These are phyloP conservation scores for Thraustochytrium sp. DNA, from an alignment of 352 stramenopile species.

Conservation along the genomic window DNA sequence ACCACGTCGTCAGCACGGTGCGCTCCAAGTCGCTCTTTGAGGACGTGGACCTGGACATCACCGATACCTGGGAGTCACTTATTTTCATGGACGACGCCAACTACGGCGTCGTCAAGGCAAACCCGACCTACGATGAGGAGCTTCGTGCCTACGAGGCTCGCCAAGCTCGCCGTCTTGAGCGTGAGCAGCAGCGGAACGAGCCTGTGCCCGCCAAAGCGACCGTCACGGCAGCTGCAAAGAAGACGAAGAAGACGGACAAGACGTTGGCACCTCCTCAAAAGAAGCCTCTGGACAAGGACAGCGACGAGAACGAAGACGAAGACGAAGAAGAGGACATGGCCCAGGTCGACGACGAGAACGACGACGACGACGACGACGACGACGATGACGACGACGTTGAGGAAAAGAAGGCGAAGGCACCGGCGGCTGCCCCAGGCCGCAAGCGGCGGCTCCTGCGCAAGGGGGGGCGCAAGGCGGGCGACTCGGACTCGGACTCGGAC, in stretches of 20 bases:
- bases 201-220: conserved; percentile 42
- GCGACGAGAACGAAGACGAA: not conserved
- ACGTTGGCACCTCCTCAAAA: too few relatives aligned
- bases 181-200: conserved; percentile 47
- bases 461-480: not conserved
- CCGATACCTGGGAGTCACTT: conserved; percentile 13
- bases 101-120: conserved; percentile 30
- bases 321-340: too few relatives aligned
- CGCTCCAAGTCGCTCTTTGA: conserved; percentile 44
- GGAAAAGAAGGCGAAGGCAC: not conserved
- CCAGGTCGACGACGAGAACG: not conserved
- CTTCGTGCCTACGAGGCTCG: conserved; percentile 45
- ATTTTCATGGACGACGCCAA: conserved; percentile 50
- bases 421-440: not conserved
- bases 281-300: not conserved
- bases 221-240: not conserved
- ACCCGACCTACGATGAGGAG: conserved; percentile 24
- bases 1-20: conserved; percentile 45
- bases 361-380: not conserved
- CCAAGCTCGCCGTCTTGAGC: not conserved
- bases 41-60: conserved; percentile 14
- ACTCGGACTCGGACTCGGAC: not conserved
- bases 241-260: not conserved
- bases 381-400: not conserved
- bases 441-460: not conserved